Conservation (phyloP, 257 asterid genomes). For the Osmanthus fragrans region DNA sequence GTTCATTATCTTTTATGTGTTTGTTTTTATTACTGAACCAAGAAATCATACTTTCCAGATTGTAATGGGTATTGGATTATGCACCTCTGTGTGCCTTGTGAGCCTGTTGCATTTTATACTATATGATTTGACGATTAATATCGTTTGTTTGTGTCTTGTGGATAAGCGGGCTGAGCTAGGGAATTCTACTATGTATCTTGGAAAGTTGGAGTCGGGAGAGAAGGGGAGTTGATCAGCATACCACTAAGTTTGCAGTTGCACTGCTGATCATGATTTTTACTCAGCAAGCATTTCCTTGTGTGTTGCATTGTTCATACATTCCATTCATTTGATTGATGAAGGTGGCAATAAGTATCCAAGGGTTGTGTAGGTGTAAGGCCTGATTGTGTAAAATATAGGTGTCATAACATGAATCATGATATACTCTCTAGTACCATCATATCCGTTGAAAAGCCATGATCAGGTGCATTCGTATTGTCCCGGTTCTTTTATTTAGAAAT, state of each 20-base stretch:
- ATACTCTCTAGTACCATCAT: background rate
- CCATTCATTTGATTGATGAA: background rate
- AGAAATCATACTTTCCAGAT: constrained; percentile 1
- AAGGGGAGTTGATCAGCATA: background rate
- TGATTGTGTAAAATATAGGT: background rate
- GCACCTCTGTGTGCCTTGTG: background rate
- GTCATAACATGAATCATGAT: background rate
- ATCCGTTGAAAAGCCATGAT: background rate
- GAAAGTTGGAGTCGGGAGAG: background rate
- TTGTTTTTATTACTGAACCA: background rate
- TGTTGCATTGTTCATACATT: background rate
- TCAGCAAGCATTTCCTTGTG: background rate
- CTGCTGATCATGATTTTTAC: background rate
- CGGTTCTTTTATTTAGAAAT: background rate
- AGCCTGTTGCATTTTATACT: background rate
- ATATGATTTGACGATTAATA: background rate
- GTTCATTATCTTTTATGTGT: background rate
- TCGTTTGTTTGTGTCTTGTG: background rate
- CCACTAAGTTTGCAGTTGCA: background rate
- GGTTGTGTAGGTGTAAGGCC: background rate
- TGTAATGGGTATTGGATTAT: background rate
- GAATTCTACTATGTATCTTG: background rate
- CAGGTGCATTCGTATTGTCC: background rate
- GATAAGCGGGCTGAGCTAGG: background rate
- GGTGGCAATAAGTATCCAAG: background rate